Evolutionary conservation across 2,329 filamentous ascomycete species (phyloP).

Genomic region (Pseudocercospora cruenta): DNA sequence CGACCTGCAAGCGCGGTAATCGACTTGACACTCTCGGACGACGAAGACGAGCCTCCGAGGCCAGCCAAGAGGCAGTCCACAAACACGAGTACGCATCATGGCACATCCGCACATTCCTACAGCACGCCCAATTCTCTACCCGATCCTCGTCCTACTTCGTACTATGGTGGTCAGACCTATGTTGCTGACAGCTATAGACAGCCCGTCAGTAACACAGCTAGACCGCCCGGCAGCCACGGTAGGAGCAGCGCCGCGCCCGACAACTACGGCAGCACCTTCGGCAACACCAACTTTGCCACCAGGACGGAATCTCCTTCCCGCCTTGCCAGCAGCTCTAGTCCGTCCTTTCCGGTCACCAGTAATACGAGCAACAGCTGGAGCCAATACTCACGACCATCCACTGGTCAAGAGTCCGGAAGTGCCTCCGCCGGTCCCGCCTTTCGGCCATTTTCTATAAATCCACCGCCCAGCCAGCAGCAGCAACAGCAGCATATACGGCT

Average conservation of each 20-base stretch:
- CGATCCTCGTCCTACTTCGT: conserved; percentile 26
- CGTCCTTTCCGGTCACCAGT: conserved; percentile 15
- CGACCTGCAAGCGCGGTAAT: conserved; percentile 51
- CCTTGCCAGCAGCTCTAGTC: conserved; percentile 16
- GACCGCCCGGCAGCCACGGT: conserved; percentile 24
- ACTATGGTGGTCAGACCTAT: conserved; percentile 19
- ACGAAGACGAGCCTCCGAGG: conserved; percentile 48
- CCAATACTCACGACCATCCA: conserved; percentile 17
- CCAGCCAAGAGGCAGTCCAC: conserved; percentile 39
- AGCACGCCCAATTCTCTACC: conserved; percentile 31
- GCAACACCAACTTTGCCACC: conserved; percentile 10
- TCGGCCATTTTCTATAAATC: conserved; percentile 17
- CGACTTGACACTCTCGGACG: conserved; percentile 54
- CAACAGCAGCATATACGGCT: conserved; percentile 12
- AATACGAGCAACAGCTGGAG: conserved; percentile 9
- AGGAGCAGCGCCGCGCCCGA: conserved; percentile 19
- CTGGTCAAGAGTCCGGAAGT: conserved; percentile 9
- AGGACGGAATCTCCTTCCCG: conserved; percentile 18
- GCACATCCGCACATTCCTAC: conserved; percentile 25
- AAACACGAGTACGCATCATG: conserved; percentile 32
- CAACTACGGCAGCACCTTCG: conserved; percentile 7
- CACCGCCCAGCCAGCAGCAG: conserved; percentile 14
- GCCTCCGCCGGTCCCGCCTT: conserved; percentile 6
- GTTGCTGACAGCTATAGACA: conserved; percentile 32
- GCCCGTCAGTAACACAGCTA: conserved; percentile 26